Conservation (phyloP, 2,329 filamentous ascomycete genomes). For the Alternaria tenuissima region DNA sequence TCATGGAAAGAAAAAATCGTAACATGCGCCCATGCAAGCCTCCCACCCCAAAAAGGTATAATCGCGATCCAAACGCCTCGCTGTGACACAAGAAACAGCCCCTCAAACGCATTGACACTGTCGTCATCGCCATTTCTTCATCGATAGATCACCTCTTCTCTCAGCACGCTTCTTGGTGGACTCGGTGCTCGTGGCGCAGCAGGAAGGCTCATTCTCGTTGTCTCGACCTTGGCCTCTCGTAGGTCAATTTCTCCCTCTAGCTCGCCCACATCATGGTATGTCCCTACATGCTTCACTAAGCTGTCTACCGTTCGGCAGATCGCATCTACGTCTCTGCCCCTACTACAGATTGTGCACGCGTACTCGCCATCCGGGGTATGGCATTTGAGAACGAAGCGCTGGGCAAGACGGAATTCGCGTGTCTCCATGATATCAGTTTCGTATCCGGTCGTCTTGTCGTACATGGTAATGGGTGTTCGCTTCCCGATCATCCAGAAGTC, state of each 20-base stretch:
- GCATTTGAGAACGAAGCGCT: conserved; percentile 51
- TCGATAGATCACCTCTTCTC: conserved; percentile 30
- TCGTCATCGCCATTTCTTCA: neutral
- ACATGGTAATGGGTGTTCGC: conserved; percentile 36
- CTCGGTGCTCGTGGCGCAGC: conserved; percentile 28
- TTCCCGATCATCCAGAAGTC: conserved; percentile 53
- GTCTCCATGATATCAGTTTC: conserved; percentile 46
- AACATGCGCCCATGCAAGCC: neutral
- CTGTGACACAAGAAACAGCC: neutral
- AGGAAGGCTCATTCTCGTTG: conserved; percentile 28
- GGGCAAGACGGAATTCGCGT: conserved; percentile 47
- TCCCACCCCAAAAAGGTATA: neutral
- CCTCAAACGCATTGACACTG: neutral
- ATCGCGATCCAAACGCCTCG: neutral
- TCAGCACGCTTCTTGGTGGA: conserved; percentile 18
- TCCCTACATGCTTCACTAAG: conserved; percentile 49
- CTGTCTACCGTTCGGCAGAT: conserved; percentile 46
- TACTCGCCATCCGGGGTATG: conserved; percentile 48
- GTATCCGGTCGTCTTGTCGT: conserved; percentile 31
- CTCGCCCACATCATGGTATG: conserved; percentile 44
- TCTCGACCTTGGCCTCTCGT: conserved; percentile 35
- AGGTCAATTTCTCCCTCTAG: conserved; percentile 45
- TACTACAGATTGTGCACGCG: conserved; percentile 48
- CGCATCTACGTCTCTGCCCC: conserved; percentile 45
- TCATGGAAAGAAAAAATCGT: neutral